phyloP scores from a whole-genome alignment of 2,329 filamentous ascomycete species.

The Didymella sp. region DNA sequence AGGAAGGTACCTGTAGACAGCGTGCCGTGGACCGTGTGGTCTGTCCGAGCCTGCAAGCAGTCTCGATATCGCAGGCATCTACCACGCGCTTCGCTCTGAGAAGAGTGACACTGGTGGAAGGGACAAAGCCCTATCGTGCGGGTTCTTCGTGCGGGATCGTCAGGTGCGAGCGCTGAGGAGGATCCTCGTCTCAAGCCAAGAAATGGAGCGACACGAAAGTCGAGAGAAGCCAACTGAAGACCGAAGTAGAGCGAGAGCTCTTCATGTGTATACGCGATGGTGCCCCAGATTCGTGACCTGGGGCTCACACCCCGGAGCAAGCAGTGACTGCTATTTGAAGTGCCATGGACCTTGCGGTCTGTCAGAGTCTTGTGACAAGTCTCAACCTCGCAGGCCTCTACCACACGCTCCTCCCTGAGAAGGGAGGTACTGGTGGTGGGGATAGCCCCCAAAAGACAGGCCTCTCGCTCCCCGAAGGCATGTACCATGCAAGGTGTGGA shows the following conservation, averaged over 20 bases:
- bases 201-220: slow-evolving; percentile 1
- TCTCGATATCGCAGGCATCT: slow-evolving; percentile 37
- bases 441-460: slow-evolving; percentile 29
- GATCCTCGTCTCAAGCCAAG: slow-evolving; percentile 11
- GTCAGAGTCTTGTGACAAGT: slow-evolving; percentile 23
- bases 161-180: slow-evolving; percentile 22
- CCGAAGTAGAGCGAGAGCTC: slow-evolving; percentile 12
- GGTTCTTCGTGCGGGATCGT: slow-evolving; percentile 20
- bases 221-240: slow-evolving; percentile 10
- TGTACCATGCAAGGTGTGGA: slow-evolving; percentile 13
- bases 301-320: slow-evolving; percentile 13
- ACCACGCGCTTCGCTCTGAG: slow-evolving; percentile 32
- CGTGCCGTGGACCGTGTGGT: slow-evolving; percentile 33
- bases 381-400: slow-evolving; percentile 37
- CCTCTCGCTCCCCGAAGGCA: slow-evolving; percentile 24
- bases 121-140: slow-evolving; percentile 29
- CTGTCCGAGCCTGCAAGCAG: slow-evolving; percentile 25
- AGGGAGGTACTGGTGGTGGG: slow-evolving; percentile 32
- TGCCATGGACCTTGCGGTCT: slow-evolving; percentile 34
- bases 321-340: slow-evolving; percentile 18
- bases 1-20: slow-evolving; percentile 30
- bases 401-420: slow-evolving; percentile 31
- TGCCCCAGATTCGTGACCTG: slow-evolving; percentile 8
- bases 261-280: not conserved
- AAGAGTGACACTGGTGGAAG: slow-evolving; percentile 34